Evolutionary conservation across 1,139 yeast species (phyloP).

Genomic region (Geotrichum klebahnii): DNA sequence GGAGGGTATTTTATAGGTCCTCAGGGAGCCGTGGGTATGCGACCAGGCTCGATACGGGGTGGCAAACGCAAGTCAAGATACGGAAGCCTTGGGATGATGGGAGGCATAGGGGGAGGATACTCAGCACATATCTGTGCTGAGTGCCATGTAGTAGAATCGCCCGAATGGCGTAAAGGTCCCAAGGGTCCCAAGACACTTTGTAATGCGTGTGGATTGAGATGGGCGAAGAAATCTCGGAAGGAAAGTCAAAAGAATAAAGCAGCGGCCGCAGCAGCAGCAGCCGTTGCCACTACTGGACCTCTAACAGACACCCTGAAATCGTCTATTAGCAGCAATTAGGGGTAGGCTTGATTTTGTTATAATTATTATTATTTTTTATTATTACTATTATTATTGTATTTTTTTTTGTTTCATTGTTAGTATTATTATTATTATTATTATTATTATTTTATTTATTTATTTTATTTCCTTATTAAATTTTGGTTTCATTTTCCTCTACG

Average conservation of each 20-base stretch:
- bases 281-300: background rate
- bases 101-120: conserved; percentile 1
- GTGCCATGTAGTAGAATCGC: conserved; percentile 64
- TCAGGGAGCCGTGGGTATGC: background rate
- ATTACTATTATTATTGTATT: too few species aligned
- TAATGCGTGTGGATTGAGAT: conserved; percentile 63
- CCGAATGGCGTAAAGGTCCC: conserved; percentile 68
- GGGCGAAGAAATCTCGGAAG: conserved; percentile 41
- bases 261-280: conserved; percentile 12
- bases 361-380: too few species aligned
- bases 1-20: conserved; percentile 2
- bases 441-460: too few species aligned
- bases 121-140: conserved; percentile 33
- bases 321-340: too few species aligned
- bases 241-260: conserved; percentile 24
- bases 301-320: too few species aligned
- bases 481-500: too few species aligned
- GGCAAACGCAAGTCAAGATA: conserved; percentile 13
- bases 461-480: too few species aligned
- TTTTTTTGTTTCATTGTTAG: too few species aligned
- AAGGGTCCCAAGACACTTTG: conserved; percentile 60
- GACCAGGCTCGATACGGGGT: conserved; percentile 3
- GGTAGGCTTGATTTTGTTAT: too few species aligned
- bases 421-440: too few species aligned
- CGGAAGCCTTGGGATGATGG: conserved; percentile 6